phyloP scores from a whole-genome alignment of 768 basidiomycete species.

The Auricularia heimuer region DNA sequence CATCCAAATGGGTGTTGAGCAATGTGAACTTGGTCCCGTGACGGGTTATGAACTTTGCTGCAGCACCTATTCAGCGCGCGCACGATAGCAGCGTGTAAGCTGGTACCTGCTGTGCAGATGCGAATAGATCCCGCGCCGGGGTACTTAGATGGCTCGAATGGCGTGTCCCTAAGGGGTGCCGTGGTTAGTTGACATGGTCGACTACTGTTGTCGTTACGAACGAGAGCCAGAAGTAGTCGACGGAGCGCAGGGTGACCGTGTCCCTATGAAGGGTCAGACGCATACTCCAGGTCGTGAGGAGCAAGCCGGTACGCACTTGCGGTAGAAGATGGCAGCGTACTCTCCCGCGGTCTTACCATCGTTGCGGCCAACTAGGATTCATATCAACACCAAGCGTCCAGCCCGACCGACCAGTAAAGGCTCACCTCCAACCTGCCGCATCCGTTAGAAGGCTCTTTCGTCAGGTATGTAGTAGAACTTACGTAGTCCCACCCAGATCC shows the following conservation, averaged over 20 bases:
- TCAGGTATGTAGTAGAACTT: slow-evolving; percentile 8
- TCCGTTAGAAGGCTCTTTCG: background rate
- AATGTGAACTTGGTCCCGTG: background rate
- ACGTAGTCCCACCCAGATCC: slow-evolving; percentile 48
- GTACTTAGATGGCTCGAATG: slow-evolving; percentile 26
- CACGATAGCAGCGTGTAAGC: background rate
- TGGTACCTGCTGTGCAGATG: slow-evolving; percentile 32
- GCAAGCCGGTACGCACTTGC: slow-evolving; percentile 23
- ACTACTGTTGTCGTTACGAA: slow-evolving; percentile 16
- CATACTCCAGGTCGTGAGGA: slow-evolving; percentile 8
- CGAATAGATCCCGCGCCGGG: slow-evolving; percentile 42
- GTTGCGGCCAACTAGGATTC: slow-evolving; percentile 42
- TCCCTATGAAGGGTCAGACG: background rate
- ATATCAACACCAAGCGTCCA: slow-evolving; percentile 19
- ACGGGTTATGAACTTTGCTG: background rate
- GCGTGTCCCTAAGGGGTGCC: background rate
- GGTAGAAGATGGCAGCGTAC: slow-evolving; percentile 54
- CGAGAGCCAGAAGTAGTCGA: slow-evolving; percentile 51
- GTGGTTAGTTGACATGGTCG: background rate
- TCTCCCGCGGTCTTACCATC: slow-evolving; percentile 48
- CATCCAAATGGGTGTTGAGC: slow-evolving; percentile 48
- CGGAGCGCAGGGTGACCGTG: slow-evolving; percentile 25
- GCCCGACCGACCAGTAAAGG: background rate
- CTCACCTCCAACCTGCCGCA: slow-evolving; percentile 18
- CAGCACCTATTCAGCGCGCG: background rate